Conservation (phyloP, 2,329 filamentous ascomycete species). For the Colletotrichum horii region DNA sequence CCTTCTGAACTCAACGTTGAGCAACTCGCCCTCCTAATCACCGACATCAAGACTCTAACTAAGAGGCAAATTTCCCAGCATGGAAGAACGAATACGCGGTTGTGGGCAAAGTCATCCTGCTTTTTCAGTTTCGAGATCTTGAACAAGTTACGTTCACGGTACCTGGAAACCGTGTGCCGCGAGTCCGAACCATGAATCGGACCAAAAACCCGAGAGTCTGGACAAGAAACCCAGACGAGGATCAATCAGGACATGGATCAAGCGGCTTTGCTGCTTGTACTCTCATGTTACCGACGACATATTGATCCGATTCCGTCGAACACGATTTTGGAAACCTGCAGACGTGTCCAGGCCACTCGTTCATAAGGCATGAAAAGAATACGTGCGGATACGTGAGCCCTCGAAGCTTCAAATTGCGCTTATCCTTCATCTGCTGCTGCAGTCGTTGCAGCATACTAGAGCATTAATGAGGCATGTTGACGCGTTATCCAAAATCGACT, state of each 20-base stretch:
- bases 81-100: not conserved
- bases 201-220: not conserved
- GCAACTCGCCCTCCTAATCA: not conserved
- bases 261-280: not conserved
- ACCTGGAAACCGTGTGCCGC: not conserved
- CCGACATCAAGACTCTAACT: not conserved
- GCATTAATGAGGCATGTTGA: fast-evolving
- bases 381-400: not conserved
- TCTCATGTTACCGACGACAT: not conserved
- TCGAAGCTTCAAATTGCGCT: not conserved
- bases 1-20: not conserved
- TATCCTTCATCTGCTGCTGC: not conserved
- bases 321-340: not conserved
- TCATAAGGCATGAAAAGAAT: not conserved
- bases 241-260: not conserved
- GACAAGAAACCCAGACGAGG: not conserved
- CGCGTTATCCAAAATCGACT: fast-evolving
- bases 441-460: not conserved
- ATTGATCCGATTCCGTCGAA: no score
- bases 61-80: not conserved
- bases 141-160: not conserved
- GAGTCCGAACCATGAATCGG: not conserved
- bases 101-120: not conserved
- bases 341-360: not conserved
- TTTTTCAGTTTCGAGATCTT: not conserved